Evolutionary conservation across 1,139 yeast species (phyloP).

Genomic region (Pneumocystis oryctolagi): DNA sequence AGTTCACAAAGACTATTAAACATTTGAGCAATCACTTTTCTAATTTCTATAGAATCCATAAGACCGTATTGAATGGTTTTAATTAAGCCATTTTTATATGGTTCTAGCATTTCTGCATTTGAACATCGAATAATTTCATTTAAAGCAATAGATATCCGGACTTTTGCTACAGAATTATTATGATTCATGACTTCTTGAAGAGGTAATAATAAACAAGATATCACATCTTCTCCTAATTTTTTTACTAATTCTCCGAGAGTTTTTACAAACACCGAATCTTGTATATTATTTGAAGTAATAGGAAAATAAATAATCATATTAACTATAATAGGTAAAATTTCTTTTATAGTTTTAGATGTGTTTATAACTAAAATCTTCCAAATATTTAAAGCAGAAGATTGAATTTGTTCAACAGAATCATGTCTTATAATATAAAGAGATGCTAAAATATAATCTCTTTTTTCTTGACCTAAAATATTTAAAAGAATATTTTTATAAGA

Average conservation of each 20-base stretch:
- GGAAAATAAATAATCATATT: conserved; percentile 64
- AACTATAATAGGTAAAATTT: conserved; percentile 73
- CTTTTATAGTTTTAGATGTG: conserved; percentile 92
- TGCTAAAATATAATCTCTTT: conserved; percentile 76
- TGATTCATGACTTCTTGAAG: conserved; percentile 51
- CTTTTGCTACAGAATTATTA: conserved; percentile 65
- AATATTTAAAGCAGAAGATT: conserved; percentile 83
- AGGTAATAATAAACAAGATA: conserved; percentile 73
- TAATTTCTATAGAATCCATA: conserved; percentile 59
- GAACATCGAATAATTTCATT: conserved; percentile 73
- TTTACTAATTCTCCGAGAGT: conserved; percentile 91
- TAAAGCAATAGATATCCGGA: conserved; percentile 91
- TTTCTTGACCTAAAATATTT: conserved; percentile 70
- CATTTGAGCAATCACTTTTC: conserved; percentile 83
- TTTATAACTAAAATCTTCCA: conserved; percentile 96
- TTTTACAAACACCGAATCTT: conserved; percentile 80
- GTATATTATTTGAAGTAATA: conserved; percentile 64
- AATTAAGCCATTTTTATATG: conserved; percentile 57
- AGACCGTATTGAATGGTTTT: conserved; percentile 64
- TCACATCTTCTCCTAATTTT: conserved; percentile 82
- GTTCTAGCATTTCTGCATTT: conserved; percentile 42
- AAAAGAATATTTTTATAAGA: conserved; percentile 41
- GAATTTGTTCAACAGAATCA: conserved; percentile 74
- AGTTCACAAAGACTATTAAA: conserved; percentile 74
- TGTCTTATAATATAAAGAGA: conserved; percentile 84